Base-by-base conservation (phyloP, 2,329 filamentous ascomycete species). In the Metarhizium rileyi region DNA sequence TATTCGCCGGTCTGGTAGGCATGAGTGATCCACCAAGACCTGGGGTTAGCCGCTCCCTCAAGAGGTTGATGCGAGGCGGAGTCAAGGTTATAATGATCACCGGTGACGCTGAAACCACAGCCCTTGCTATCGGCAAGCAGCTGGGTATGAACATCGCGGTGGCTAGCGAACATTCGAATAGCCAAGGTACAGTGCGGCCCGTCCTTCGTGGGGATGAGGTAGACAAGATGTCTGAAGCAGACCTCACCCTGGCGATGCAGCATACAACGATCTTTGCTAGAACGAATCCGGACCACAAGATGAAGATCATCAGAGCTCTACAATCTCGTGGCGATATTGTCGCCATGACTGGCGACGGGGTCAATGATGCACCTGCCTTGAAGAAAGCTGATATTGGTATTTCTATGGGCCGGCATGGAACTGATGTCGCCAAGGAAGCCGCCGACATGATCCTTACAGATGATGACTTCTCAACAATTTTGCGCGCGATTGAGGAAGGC, bases 71-170 rank as follows among this genome's bases (percentile, higher is more conserved):
- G 84, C 83, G 89, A 45, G 93, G 93, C 48, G 91, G 91, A 36
- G 93, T 98, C 54, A 93, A 90, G 66, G 88, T 98, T 44, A 94
- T 98, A 59, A 98, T 98, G 93, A 97, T 98, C 57, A 98, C 93
- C 9, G 93, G 93, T 51, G 93, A 98, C 66, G 89, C 93, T 16
- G 90, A 97, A 65, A 89, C 89, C 1, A 98, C 93, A 3, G 93
- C 93, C 2, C 76, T 96, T 43, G 93, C 93, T 0, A 97, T 98
- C 63, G 93, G 88, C 27, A 88, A 80, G 66, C 91, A 95, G 62
- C 76, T 98, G n/a, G 93, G 93, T 38, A 98, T 98, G 88, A 82
- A 84, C 2, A 80, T 97, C 50, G 78, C 76, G 10, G 66, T 69
- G 48, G 72, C 72, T 55, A 77, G 68, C 53, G 77, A 68, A 53